Evolutionary conservation across 2,329 filamentous ascomycete species (phyloP).

Genomic region (Akanthomyces uredinophilus): DNA sequence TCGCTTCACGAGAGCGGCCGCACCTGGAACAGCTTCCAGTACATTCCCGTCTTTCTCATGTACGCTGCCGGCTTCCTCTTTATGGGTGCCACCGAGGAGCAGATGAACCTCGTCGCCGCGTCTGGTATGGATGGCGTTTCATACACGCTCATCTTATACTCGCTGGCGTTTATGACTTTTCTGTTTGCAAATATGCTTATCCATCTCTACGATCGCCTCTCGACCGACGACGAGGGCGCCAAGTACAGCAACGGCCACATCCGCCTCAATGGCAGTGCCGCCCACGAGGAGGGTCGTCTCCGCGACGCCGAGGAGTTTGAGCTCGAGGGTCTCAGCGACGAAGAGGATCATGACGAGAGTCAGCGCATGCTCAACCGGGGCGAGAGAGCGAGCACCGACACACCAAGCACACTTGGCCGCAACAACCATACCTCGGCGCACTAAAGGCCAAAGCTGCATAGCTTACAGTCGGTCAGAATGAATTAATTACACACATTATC

Average conservation of each 20-base stretch:
- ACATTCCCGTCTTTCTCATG: slow-evolving; percentile 59
- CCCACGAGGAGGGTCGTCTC: slow-evolving; percentile 51
- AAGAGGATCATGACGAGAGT: slow-evolving; percentile 67
- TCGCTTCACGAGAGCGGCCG: slow-evolving; percentile 61
- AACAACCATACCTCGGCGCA: slow-evolving; percentile 29
- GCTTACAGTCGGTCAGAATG: neutral
- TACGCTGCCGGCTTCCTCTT: slow-evolving; percentile 93
- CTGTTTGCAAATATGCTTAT: slow-evolving; percentile 86
- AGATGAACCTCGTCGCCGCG: slow-evolving; percentile 72
- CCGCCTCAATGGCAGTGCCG: slow-evolving; percentile 26
- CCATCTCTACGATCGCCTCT: slow-evolving; percentile 68
- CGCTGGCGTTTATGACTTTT: slow-evolving; percentile 83
- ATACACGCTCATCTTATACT: slow-evolving; percentile 89
- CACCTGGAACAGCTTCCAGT: slow-evolving; percentile 60
- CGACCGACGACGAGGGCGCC: slow-evolving; percentile 35
- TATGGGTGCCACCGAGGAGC: slow-evolving; percentile 95
- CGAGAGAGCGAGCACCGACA: slow-evolving; percentile 35
- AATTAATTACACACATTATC: neutral
- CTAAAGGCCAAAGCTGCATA: neutral
- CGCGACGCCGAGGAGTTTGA: slow-evolving; percentile 90
- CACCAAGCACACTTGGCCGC: slow-evolving; percentile 34
- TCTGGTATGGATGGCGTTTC: slow-evolving; percentile 82
- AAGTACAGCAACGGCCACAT: slow-evolving; percentile 32
- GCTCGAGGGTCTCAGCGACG: slow-evolving; percentile 81
- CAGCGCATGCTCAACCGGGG: slow-evolving; percentile 32